phyloP scores from a whole-genome alignment of 73 alveolate genomes.

The Tetrahymena borealis region DNA sequence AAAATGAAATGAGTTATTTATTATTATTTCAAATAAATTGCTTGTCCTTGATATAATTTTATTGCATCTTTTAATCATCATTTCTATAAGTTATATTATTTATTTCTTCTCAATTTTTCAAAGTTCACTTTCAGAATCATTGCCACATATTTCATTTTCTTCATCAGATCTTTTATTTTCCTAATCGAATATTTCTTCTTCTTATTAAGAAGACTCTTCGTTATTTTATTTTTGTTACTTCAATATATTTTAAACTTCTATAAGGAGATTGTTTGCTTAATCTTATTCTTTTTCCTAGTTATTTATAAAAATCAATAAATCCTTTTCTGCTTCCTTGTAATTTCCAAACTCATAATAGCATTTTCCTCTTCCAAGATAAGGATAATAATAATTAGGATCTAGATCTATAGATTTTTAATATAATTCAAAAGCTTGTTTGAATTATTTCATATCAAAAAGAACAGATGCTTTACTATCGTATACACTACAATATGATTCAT shows the following conservation, averaged over 20 bases:
- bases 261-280: background rate
- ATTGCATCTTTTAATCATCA: too few relatives aligned
- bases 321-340: background rate
- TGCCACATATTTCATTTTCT: too few relatives aligned
- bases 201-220: background rate
- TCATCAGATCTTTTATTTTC: too few relatives aligned
- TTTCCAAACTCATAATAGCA: background rate
- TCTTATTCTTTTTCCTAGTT: background rate
- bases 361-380: background rate
- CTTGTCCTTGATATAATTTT: too few relatives aligned
- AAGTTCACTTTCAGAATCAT: too few relatives aligned
- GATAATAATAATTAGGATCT: background rate
- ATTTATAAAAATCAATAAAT: background rate
- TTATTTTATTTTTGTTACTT: too few relatives aligned
- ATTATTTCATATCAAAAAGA: background rate
- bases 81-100: too few relatives aligned
- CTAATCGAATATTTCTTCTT: background rate
- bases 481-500: background rate
- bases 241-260: background rate
- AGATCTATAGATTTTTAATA: background rate
- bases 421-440: background rate
- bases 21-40: too few relatives aligned
- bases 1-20: too few relatives aligned
- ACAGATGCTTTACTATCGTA: background rate
- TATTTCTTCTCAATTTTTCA: too few relatives aligned